These are phyloP conservation scores for Arabidopsis suecica DNA, from an alignment of 345 rosid genomes.

Conservation along the genomic window DNA sequence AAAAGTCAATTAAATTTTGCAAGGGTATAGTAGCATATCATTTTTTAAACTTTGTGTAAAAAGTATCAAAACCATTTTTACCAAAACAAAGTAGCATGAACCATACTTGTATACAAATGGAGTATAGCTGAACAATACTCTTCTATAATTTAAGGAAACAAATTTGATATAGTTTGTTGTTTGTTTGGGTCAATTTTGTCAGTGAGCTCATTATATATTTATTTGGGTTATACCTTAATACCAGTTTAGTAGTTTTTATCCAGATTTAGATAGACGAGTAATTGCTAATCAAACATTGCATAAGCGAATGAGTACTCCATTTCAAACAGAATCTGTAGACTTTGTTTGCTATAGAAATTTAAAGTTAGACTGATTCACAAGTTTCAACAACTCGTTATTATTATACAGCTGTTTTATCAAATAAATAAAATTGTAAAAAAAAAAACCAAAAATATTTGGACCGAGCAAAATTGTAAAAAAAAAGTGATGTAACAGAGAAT, in stretches of 20 bases:
- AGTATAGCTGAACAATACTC: no score
- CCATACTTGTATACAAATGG: no score
- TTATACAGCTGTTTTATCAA: constrained; percentile 6
- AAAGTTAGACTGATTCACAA: constrained; percentile 16
- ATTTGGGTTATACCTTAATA: not conserved
- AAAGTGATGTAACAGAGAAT: constrained; percentile 31
- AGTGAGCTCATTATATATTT: no score
- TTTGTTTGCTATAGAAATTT: constrained; percentile 3
- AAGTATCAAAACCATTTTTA: no score
- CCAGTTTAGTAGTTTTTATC: not conserved
- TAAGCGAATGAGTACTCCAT: not conserved
- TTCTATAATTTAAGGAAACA: no score
- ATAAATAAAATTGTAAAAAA: not conserved
- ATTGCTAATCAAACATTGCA: constrained; percentile 9
- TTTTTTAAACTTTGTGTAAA: no score
- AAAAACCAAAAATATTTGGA: not conserved
- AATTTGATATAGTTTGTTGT: no score
- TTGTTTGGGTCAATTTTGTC: no score
- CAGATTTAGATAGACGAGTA: not conserved
- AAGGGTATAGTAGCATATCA: no score
- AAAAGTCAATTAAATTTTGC: not conserved
- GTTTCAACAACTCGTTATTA: constrained; percentile 19
- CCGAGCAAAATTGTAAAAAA: constrained; percentile 18
- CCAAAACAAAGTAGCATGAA: no score
- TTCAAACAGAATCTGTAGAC: not conserved